A percentile compares a stretch with the other conserved stretches of the same genome.
phyloP scores from a whole-genome alignment of 2,329 filamentous ascomycete species.

The Graphium sp. region DNA sequence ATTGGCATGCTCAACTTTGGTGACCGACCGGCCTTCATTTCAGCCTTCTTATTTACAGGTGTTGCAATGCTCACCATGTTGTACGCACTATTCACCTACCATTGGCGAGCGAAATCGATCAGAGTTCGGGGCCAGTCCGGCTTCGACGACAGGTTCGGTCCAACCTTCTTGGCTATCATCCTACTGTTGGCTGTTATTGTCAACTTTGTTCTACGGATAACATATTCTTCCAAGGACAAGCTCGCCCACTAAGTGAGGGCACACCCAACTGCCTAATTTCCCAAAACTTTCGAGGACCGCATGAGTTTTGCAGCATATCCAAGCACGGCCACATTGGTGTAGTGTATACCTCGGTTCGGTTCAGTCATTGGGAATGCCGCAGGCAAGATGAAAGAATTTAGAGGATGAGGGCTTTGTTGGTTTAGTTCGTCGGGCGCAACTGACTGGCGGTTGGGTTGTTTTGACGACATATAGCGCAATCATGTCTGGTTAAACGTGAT shows the following conservation, averaged over 20 bases:
- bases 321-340: too few species aligned
- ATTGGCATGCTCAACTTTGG: conserved; percentile 98
- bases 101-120: conserved; percentile 93
- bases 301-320: too few species aligned
- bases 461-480: too few species aligned
- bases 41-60: conserved; percentile 80
- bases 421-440: too few species aligned
- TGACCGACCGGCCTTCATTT: conserved; percentile 85
- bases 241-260: conserved; percentile 9
- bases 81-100: conserved; percentile 88
- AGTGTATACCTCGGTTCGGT: too few species aligned
- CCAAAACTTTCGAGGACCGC: too few species aligned
- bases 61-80: conserved; percentile 93
- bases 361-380: too few species aligned
- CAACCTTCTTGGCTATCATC: conserved; percentile 75
- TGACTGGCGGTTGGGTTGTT: too few species aligned
- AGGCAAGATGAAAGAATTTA: too few species aligned
- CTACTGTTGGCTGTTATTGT: conserved; percentile 80
- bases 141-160: conserved; percentile 91
- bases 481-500: too few species aligned
- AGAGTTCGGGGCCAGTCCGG: conserved; percentile 80
- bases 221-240: conserved; percentile 25
- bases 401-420: too few species aligned
- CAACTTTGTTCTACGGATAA: conserved; percentile 78
- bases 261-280: too few species aligned